Percentiles rank a stretch among this genome's conserved stretches.
phyloP scores from a whole-genome alignment of 257 asterid genomes.

The Solanum chilense region DNA sequence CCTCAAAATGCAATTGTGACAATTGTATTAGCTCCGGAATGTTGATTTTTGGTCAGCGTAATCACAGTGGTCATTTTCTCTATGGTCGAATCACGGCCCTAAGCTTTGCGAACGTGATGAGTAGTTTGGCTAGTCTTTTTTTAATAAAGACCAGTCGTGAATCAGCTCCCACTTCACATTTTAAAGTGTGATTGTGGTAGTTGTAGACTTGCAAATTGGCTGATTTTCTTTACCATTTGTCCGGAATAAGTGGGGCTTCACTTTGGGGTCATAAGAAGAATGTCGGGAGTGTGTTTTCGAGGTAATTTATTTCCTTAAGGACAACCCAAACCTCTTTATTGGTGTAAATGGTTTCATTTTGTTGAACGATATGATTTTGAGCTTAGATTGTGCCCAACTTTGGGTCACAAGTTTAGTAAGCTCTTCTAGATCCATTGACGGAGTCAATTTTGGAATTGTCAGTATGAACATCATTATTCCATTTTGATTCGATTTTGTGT shows the following conservation, averaged over 20 bases:
- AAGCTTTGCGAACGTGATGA: no score
- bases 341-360: no score
- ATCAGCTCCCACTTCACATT: neutral
- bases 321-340: no score
- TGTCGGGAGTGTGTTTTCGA: neutral
- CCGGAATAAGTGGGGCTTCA: neutral
- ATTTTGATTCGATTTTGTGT: neutral
- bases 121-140: no score
- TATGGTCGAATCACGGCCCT: no score
- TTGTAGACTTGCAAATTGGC: no score
- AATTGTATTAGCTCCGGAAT: neutral
- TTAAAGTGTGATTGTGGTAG: neutral
- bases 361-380: neutral
- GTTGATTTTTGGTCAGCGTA: neutral
- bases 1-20: neutral
- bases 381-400: neutral
- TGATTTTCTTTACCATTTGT: neutral
- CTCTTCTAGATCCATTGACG: neutral
- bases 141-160: neutral
- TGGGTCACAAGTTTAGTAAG: neutral
- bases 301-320: no score
- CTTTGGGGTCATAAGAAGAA: neutral
- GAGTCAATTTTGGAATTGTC: neutral
- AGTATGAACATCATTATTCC: neutral
- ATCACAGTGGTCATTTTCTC: no score